Evolutionary conservation across 768 basidiomycete genomes (phyloP).

Genomic region (Pulveroboletus sp.): DNA sequence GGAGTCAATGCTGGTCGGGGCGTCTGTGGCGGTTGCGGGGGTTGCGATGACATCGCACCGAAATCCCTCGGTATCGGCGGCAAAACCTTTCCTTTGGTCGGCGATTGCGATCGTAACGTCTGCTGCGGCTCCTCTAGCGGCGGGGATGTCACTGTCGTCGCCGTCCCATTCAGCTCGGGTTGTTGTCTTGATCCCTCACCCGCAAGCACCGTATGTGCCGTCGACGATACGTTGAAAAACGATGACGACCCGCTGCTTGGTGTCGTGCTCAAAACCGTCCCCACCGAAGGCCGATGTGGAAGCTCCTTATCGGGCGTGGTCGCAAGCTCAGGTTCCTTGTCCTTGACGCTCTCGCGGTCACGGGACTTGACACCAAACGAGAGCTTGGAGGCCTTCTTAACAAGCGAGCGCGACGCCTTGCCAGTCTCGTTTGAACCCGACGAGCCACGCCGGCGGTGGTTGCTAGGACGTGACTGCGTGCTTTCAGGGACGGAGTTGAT

Average conservation of each 20-base stretch:
- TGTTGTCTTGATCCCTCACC: slow-evolving; percentile 34
- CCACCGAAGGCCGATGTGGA: slow-evolving; percentile 40
- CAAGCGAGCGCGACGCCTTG: slow-evolving; percentile 50
- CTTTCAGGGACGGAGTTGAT: slow-evolving; percentile 62
- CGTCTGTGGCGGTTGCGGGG: slow-evolving; percentile 24
- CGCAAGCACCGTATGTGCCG: slow-evolving; percentile 40
- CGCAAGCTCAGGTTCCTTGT: slow-evolving; percentile 39
- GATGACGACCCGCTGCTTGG: slow-evolving; percentile 78
- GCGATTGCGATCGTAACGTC: slow-evolving; percentile 42
- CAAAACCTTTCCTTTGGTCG: slow-evolving; percentile 60
- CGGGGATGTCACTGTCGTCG: slow-evolving; percentile 12
- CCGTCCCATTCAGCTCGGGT: slow-evolving; percentile 24
- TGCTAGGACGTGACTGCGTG: slow-evolving; percentile 31
- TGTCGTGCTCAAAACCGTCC: slow-evolving; percentile 54
- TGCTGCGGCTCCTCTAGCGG: slow-evolving; percentile 30
- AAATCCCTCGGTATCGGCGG: slow-evolving; percentile 81
- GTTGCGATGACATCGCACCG: slow-evolving; percentile 27
- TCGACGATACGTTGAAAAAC: slow-evolving; percentile 76
- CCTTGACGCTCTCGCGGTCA: slow-evolving; percentile 42
- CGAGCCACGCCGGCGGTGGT: slow-evolving; percentile 44
- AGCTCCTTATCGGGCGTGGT: slow-evolving; percentile 43
- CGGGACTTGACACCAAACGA: slow-evolving; percentile 67
- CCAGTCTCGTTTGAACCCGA: slow-evolving; percentile 50
- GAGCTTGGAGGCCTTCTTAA: slow-evolving; percentile 73
- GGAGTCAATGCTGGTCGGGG: slow-evolving; percentile 43